Conservation (phyloP, 2,329 filamentous ascomycete genomes). For the Pestalotiopsis sp. region DNA sequence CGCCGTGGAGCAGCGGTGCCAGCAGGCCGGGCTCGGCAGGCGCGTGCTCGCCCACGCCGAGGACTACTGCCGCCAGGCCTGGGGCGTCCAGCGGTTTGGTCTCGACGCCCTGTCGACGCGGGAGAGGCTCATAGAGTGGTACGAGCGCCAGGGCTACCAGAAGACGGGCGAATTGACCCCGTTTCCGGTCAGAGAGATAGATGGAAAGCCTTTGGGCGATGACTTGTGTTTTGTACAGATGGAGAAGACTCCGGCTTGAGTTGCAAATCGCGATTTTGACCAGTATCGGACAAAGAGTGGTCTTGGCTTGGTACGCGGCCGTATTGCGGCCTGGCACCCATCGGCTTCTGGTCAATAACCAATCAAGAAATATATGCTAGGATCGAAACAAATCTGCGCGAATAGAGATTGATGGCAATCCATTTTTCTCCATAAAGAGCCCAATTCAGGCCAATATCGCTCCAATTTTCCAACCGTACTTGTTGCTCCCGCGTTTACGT, state of each 20-base stretch:
- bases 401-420: too few relatives aligned
- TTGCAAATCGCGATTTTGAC: not conserved
- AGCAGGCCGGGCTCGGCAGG: constrained; percentile 47
- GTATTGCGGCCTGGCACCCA: too few relatives aligned
- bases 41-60: constrained; percentile 45
- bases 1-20: constrained; percentile 44
- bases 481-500: too few relatives aligned
- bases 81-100: constrained; percentile 39
- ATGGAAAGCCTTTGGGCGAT: constrained; percentile 36
- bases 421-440: too few relatives aligned
- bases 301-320: too few relatives aligned
- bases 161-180: constrained; percentile 40
- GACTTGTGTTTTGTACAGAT: constrained; percentile 44
- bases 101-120: constrained; percentile 47
- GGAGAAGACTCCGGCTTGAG: constrained; percentile 16
- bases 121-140: constrained; percentile 48
- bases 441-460: too few relatives aligned
- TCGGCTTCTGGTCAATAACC: too few relatives aligned
- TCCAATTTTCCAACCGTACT: too few relatives aligned
- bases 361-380: too few relatives aligned
- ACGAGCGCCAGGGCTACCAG: constrained; percentile 44
- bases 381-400: too few relatives aligned
- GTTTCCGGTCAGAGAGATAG: constrained; percentile 41
- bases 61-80: constrained; percentile 33
- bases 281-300: constrained; percentile 19